Conservation (phyloP, 768 basidiomycete species). For the Pseudohyphozyma bogoriensis region DNA sequence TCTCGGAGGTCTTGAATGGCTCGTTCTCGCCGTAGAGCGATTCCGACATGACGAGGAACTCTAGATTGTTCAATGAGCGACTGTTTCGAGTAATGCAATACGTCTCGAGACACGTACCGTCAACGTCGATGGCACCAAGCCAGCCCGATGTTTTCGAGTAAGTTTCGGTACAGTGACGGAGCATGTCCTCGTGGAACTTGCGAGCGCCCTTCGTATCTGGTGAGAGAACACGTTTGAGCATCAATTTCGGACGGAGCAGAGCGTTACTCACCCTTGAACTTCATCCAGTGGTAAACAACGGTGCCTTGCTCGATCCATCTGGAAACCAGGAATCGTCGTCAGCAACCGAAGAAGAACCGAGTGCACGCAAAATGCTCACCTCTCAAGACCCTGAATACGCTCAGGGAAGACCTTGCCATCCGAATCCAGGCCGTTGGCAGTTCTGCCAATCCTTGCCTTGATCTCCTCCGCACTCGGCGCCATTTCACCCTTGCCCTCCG, state of each 20-base stretch:
- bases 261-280: conserved; percentile 16
- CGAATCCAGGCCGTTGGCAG: background rate
- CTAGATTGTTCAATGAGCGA: background rate
- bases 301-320: conserved; percentile 25
- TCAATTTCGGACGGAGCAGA: background rate
- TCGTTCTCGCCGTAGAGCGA: conserved; percentile 10
- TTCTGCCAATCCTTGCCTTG: conserved; percentile 5
- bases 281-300: conserved; percentile 19
- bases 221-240: too few relatives aligned
- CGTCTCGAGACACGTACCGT: too few relatives aligned
- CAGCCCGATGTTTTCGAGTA: conserved; percentile 14
- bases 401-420: background rate
- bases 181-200: conserved; percentile 15
- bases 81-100: background rate
- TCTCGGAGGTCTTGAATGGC: background rate
- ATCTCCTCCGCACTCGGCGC: conserved; percentile 23
- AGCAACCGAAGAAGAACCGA: too few relatives aligned
- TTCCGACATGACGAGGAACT: conserved; percentile 14
- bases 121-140: conserved; percentile 23
- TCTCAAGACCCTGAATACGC: background rate
- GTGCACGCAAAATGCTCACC: too few relatives aligned
- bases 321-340: conserved; percentile 15
- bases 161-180: conserved; percentile 4
- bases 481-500: conserved; percentile 16
- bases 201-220: conserved; percentile 4